phyloP scores from a whole-genome alignment of 805 yeast genomes.

The Scheffersomyces ergatensis region DNA sequence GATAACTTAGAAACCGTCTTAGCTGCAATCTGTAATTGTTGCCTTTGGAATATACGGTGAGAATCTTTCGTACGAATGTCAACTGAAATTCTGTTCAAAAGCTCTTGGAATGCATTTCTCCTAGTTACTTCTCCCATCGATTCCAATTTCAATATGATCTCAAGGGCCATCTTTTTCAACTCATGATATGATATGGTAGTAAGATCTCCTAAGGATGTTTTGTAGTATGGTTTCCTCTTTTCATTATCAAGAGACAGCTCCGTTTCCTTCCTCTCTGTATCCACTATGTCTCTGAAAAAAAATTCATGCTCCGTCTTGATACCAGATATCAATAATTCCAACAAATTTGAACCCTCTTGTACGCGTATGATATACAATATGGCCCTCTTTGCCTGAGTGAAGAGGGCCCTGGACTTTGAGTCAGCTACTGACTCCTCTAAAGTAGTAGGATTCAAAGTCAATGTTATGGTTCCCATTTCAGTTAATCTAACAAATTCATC shows the following conservation, averaged over 20 bases:
- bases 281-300: conserved; percentile 54
- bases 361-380: conserved; percentile 80
- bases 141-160: conserved; percentile 75
- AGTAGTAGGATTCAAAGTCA: conserved; percentile 55
- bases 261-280: conserved; percentile 36
- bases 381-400: conserved; percentile 79
- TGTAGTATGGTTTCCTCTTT: conserved; percentile 41
- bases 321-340: conserved; percentile 66
- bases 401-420: conserved; percentile 54
- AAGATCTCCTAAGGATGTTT: conserved; percentile 51
- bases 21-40: conserved; percentile 39
- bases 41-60: conserved; percentile 39
- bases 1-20: conserved; percentile 42
- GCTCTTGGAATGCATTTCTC: conserved; percentile 68
- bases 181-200: conserved; percentile 59
- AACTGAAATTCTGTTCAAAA: conserved; percentile 78
- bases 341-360: conserved; percentile 66
- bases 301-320: conserved; percentile 70
- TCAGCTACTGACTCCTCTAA: conserved; percentile 49
- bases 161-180: conserved; percentile 72
- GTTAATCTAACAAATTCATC: conserved; percentile 47
- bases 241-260: conserved; percentile 35
- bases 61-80: conserved; percentile 60
- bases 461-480: conserved; percentile 49
- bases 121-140: conserved; percentile 61